Percentiles rank a stretch among this genome's conserved stretches.
Evolutionary conservation across 176 grass and related monocot genomes (phyloP).

Genomic region (Poa annua): DNA sequence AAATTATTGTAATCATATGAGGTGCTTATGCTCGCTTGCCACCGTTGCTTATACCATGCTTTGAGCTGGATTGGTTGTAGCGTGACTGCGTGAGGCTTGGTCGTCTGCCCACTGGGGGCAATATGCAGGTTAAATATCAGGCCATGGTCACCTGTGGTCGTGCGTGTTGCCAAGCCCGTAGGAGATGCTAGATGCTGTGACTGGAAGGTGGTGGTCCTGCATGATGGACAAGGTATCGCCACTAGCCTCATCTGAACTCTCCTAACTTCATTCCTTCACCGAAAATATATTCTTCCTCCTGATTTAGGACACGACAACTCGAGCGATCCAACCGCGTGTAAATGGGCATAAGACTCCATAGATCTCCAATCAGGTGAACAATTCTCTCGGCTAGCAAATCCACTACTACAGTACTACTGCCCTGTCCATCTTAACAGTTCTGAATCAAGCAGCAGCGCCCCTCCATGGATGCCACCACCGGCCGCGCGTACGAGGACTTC

Average conservation of each 20-base stretch:
- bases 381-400: neutral
- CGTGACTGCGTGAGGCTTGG: no score
- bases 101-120: no score
- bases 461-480: neutral
- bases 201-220: neutral
- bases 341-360: neutral
- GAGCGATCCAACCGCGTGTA: neutral
- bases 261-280: neutral
- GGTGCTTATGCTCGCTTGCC: neutral
- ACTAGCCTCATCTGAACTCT: neutral
- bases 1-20: neutral
- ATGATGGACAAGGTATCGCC: constrained; percentile 19
- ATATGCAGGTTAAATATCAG: no score
- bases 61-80: no score
- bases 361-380: neutral
- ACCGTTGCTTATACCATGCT: no score
- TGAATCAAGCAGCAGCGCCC: neutral
- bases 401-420: no score
- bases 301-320: neutral
- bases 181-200: constrained; percentile 8
- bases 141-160: neutral
- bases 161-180: constrained; percentile 10
- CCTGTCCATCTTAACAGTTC: neutral
- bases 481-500: constrained; percentile 60
- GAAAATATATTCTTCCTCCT: neutral